Evolutionary conservation across 2,329 filamentous ascomycete species (phyloP), one percentile per base, ranked within the genome.

Genomic region (Cordyceps pruinosa): DNA sequence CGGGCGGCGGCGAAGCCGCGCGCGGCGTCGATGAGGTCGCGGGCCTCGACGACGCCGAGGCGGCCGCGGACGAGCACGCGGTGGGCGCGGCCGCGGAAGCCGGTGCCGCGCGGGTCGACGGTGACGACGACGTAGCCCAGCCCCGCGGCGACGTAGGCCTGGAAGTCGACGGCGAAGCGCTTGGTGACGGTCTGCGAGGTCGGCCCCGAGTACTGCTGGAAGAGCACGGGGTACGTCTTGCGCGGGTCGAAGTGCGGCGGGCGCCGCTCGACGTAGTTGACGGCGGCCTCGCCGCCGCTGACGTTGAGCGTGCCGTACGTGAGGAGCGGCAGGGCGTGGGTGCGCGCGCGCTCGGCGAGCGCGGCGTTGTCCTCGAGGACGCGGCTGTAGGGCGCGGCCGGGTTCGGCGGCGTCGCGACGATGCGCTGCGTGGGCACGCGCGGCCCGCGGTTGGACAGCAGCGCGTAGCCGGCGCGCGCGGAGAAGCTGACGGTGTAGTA

Each of bases 71-170:
- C 83, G 55, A 89, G 80, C 56, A 90, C 90, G 51, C 94, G 87
- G 58, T 90, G 85, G 70, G 88, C 83, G 65, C 95, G 88, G 32
- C 94, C 94, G 48, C 89, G 88, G 72, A 85, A 96, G 35, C 95
- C 94, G 0, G 94, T 99, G 42, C 94, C 94, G 51, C 93, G 86
- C 19, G 90, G 91, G 69, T 99, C 94, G 28, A 99, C 87, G 0
- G 93, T 97, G 49, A 99, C 88, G 37, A 97, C 93, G 53, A 99
- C 81, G 72, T 99, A 99, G 42, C 91, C 93, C 1, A 99, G 80
- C 21, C 77, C 84, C 0, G 90, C 87, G 32, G 94, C 91, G 42
- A 97, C 77, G 68, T 94, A 97, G 7, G 90, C 83, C 68, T 97
- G 90, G 69, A 96, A 99, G 69, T 97, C 89, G 59, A 99, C 84